These are phyloP conservation scores for Heliocybe sulcata DNA, from an alignment of 1,284 basidiomycete genomes.

Conservation along the genomic window DNA sequence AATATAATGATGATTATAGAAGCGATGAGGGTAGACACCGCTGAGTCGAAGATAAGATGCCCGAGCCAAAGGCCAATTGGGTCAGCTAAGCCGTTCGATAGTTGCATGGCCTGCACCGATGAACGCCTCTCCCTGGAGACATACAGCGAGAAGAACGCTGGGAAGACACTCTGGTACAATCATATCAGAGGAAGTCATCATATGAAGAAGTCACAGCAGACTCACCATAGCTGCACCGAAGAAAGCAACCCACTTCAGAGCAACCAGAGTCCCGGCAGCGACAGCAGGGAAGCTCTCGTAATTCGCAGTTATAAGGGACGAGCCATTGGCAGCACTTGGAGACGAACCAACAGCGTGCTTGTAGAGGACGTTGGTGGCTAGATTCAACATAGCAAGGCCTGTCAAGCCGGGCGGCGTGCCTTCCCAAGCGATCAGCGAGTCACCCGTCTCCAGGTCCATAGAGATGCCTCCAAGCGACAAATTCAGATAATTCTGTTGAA, in stretches of 20 bases:
- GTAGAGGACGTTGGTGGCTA: conserved; percentile 60
- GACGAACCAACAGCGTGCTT: conserved; percentile 48
- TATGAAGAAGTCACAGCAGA: conserved; percentile 2
- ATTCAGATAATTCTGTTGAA: conserved; percentile 40
- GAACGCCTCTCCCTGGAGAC: conserved; percentile 62
- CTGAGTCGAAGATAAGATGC: conserved; percentile 69
- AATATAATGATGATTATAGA: conserved; percentile 61
- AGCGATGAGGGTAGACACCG: conserved; percentile 48
- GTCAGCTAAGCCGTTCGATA: conserved; percentile 70
- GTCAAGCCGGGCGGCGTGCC: conserved; percentile 43
- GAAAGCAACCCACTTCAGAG: conserved; percentile 62
- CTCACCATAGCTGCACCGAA: conserved; percentile 64
- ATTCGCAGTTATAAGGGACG: conserved; percentile 45
- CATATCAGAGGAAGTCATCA: conserved; percentile 1
- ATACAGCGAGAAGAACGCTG: conserved; percentile 76
- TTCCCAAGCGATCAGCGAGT: conserved; percentile 58
- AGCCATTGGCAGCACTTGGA: conserved; percentile 23
- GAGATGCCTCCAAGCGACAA: conserved; percentile 57
- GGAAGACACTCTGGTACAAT: conserved; percentile 52
- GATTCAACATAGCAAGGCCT: conserved; percentile 56
- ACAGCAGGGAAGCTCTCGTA: conserved; percentile 50
- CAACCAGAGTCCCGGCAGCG: conserved; percentile 45
- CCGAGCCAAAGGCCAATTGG: conserved; percentile 75
- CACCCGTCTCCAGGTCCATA: conserved; percentile 35
- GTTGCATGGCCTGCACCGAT: conserved; percentile 71